These are phyloP conservation scores for Cladophialophora psammophila DNA, from an alignment of 2,329 filamentous ascomycete genomes.

Conservation along the genomic window DNA sequence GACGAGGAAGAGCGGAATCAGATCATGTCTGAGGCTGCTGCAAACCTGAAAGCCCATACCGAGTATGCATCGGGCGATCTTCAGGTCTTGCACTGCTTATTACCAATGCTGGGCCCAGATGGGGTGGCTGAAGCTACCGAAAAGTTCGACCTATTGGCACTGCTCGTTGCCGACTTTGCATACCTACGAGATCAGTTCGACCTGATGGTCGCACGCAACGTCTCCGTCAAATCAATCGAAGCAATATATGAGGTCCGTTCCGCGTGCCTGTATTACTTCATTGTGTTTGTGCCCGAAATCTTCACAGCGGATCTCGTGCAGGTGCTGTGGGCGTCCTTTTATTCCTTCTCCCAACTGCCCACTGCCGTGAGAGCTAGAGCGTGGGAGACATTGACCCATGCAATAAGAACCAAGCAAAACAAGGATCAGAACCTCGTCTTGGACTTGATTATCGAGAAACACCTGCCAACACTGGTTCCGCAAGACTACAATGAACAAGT, in stretches of 20 bases:
- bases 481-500: constrained; percentile 34
- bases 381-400: constrained; percentile 71
- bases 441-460: constrained; percentile 34
- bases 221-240: constrained; percentile 23
- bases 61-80: constrained; percentile 32
- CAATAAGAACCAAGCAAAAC: constrained; percentile 44
- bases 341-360: constrained; percentile 69
- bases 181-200: constrained; percentile 27
- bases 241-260: constrained; percentile 31
- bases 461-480: constrained; percentile 30
- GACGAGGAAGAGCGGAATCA: constrained; percentile 26
- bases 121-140: constrained; percentile 11
- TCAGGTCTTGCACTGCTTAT: constrained; percentile 25
- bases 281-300: constrained; percentile 63
- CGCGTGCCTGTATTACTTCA: constrained; percentile 26
- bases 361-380: constrained; percentile 68
- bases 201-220: constrained; percentile 15
- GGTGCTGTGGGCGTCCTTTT: constrained; percentile 74
- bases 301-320: constrained; percentile 69
- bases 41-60: constrained; percentile 28
- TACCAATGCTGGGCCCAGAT: constrained; percentile 21
- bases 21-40: constrained; percentile 27
- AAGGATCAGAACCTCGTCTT: constrained; percentile 30
- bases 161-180: constrained; percentile 32
- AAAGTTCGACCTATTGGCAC: constrained; percentile 26